These are phyloP conservation scores for Triticum urartu DNA, from an alignment of 176 grass and related monocot genomes.

Conservation along the genomic window DNA sequence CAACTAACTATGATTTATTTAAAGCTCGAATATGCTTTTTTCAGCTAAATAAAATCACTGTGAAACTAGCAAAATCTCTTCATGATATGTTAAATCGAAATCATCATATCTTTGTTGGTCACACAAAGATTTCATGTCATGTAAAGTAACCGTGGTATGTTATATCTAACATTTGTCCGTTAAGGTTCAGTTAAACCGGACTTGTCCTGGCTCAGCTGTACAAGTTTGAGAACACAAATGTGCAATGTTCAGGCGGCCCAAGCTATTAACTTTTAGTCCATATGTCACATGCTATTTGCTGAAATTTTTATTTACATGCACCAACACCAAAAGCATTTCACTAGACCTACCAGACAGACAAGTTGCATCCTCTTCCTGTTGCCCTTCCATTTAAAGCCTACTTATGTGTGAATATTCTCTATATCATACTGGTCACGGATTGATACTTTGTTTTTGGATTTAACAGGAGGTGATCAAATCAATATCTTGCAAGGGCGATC, in stretches of 20 bases:
- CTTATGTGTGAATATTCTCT: neutral
- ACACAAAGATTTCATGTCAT: neutral
- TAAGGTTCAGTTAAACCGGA: neutral
- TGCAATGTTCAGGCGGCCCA: neutral
- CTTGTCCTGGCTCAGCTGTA: neutral
- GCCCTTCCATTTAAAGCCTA: no score
- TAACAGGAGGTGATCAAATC: conserved; percentile 87
- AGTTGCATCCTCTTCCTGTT: neutral
- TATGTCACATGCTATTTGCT: neutral
- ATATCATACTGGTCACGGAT: neutral
- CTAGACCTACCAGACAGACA: neutral
- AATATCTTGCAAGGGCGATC: conserved; percentile 87
- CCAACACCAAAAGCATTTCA: neutral
- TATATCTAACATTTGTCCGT: neutral
- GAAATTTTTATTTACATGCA: neutral
- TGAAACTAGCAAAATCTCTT: neutral
- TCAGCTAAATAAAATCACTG: neutral
- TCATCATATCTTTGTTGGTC: neutral
- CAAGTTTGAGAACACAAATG: neutral
- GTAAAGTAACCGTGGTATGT: neutral
- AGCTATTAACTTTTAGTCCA: neutral
- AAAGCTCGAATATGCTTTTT: neutral
- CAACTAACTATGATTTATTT: neutral
- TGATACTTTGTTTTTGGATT: neutral
- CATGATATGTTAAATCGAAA: neutral